Conservation (phyloP, 768 basidiomycete genomes). For the Leccinum sublutescens region DNA sequence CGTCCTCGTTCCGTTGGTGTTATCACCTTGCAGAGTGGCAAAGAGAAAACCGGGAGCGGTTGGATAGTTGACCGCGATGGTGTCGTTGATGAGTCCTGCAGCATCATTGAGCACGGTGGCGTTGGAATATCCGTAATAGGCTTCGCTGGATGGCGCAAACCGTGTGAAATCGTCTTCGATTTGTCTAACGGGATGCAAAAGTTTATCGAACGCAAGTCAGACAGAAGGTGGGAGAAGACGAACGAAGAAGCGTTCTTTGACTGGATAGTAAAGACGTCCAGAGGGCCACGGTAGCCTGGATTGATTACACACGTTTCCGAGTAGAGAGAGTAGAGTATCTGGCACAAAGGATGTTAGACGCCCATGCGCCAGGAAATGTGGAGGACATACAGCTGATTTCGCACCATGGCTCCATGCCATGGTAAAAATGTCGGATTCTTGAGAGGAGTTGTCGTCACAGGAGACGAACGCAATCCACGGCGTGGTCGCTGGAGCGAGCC, state of each 20-base stretch:
- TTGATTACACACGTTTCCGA: conserved; percentile 77
- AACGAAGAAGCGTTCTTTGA: conserved; percentile 55
- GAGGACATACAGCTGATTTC: conserved; percentile 61
- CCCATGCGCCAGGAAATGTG: background rate
- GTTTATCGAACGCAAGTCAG: background rate
- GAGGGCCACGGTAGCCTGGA: conserved; percentile 62
- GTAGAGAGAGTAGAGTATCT: conserved; percentile 78
- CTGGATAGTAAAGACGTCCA: conserved; percentile 78
- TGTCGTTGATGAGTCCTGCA: conserved; percentile 39
- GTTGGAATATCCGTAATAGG: conserved; percentile 56
- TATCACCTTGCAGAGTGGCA: conserved; percentile 64
- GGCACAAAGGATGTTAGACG: conserved; percentile 2
- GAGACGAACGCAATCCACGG: conserved; percentile 91
- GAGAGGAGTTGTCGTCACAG: conserved; percentile 64
- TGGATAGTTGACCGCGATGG: conserved; percentile 43
- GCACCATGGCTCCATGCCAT: conserved; percentile 78
- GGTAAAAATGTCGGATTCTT: conserved; percentile 74
- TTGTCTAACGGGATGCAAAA: conserved; percentile 32
- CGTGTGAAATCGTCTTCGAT: conserved; percentile 63
- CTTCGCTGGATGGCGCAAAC: conserved; percentile 49
- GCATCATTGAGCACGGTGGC: conserved; percentile 60
- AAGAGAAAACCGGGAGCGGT: conserved; percentile 61
- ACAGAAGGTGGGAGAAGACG: conserved; percentile 24
- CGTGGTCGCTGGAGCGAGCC: conserved; percentile 51
- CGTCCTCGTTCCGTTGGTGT: conserved; percentile 32